A percentile compares a stretch with the other conserved stretches of the same genome.
Evolutionary conservation across 2,329 filamentous ascomycete genomes (phyloP).

Genomic region (Capronia coronata): DNA sequence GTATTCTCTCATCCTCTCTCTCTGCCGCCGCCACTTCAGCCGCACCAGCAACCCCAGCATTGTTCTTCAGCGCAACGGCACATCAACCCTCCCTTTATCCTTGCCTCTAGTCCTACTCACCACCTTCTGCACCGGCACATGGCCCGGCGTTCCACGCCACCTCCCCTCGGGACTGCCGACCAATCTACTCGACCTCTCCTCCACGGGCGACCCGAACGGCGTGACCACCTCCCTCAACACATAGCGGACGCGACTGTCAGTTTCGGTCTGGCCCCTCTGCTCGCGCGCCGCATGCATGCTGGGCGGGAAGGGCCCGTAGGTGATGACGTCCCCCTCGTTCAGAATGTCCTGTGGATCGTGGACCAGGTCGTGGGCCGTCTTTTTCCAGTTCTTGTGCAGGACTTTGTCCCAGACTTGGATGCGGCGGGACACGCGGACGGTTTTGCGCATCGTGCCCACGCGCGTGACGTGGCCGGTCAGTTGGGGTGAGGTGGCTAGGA

Average conservation of each 20-base stretch:
- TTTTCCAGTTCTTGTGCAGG: constrained; percentile 25
- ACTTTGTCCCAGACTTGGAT: constrained; percentile 21
- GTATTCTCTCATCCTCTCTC: too few relatives aligned
- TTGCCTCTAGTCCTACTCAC: constrained; percentile 4
- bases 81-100: constrained; percentile 1
- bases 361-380: constrained; percentile 17
- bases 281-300: constrained; percentile 10
- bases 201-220: constrained; percentile 24
- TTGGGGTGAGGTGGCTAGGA: constrained; percentile 2
- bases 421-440: constrained; percentile 16
- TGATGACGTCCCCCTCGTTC: constrained; percentile 26
- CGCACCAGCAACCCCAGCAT: not conserved
- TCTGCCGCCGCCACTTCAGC: not conserved
- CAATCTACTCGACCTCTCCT: constrained; percentile 3
- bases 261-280: constrained; percentile 6
- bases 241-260: constrained; percentile 15
- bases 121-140: constrained; percentile 9
- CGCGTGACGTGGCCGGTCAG: constrained; percentile 14
- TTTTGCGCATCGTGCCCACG: constrained; percentile 18
- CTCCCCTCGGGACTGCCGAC: constrained; percentile 12
- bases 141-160: constrained; percentile 16
- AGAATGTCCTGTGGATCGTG: constrained; percentile 25
- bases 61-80: constrained; percentile 1
- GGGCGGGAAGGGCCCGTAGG: constrained; percentile 19
- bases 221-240: constrained; percentile 22